Evolutionary conservation across 129 eudicot species (phyloP).

Genomic region (Calendula officinalis): DNA sequence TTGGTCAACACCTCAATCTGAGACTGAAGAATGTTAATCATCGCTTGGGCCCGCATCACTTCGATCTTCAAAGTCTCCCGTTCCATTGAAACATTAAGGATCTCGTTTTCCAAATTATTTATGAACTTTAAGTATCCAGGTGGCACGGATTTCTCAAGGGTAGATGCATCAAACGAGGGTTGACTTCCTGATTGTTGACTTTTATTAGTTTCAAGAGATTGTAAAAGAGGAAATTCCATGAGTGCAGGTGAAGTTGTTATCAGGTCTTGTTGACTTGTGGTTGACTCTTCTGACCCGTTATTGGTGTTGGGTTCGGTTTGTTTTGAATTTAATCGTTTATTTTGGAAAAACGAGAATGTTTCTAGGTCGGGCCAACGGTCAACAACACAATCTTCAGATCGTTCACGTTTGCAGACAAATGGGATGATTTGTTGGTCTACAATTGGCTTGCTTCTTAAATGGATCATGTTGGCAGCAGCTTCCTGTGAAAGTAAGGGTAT

Average conservation of each 20-base stretch:
- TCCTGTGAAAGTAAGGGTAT: slow-evolving; percentile 34
- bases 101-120: slow-evolving; percentile 59
- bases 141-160: slow-evolving; percentile 84
- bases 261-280: slow-evolving; percentile 59
- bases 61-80: slow-evolving; percentile 85
- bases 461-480: slow-evolving; percentile 27
- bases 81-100: slow-evolving; percentile 85
- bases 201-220: slow-evolving; percentile 47
- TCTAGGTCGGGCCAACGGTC: slow-evolving; percentile 42
- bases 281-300: slow-evolving; percentile 74
- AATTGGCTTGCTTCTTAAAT: slow-evolving; percentile 29
- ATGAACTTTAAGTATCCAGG: slow-evolving; percentile 86
- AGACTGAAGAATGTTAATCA: slow-evolving; percentile 89
- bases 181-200: slow-evolving; percentile 45
- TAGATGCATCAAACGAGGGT: slow-evolving; percentile 60
- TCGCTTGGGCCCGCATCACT: slow-evolving; percentile 88
- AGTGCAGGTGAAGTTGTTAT: slow-evolving; percentile 37
- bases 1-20: slow-evolving; percentile 51
- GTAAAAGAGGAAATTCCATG: slow-evolving; percentile 58
- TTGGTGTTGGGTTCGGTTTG: slow-evolving; percentile 49
- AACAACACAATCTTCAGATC: slow-evolving; percentile 46
- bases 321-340: slow-evolving; percentile 51
- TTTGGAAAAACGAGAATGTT: slow-evolving; percentile 49
- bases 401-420: slow-evolving; percentile 66
- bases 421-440: slow-evolving; percentile 35